phyloP scores from a whole-genome alignment of 305 asterid genomes.

The Solanum hybrid region DNA sequence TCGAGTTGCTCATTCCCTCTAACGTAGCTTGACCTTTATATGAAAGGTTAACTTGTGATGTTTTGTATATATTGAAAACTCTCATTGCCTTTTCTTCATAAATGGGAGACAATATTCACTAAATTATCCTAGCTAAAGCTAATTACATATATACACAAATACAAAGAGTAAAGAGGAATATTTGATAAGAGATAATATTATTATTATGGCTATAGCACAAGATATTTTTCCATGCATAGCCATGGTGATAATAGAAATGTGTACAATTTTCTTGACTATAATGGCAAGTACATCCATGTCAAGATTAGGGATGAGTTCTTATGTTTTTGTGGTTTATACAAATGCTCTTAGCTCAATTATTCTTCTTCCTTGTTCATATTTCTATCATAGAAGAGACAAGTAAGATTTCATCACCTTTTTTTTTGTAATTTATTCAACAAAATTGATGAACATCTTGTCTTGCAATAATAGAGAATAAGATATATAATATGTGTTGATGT shows the following conservation, averaged over 20 bases:
- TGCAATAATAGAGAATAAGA: not conserved
- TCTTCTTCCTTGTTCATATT: conserved; percentile 38
- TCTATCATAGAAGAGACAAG: conserved; percentile 19
- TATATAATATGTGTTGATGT: not conserved
- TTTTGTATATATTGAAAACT: not conserved
- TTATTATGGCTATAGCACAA: conserved; percentile 14
- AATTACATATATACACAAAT: not conserved
- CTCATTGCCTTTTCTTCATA: conserved; percentile 10
- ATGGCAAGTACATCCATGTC: conserved; percentile 68
- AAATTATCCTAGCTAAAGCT: not conserved
- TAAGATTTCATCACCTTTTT: not conserved
- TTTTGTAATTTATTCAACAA: not conserved
- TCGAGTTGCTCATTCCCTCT: conserved; percentile 64
- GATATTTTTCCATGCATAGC: conserved; percentile 39
- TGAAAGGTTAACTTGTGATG: conserved; percentile 40
- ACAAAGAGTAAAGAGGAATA: not conserved
- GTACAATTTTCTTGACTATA: conserved; percentile 47
- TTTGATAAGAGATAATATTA: not conserved
- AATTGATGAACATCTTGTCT: not conserved
- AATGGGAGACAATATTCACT: not conserved
- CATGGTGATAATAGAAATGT: conserved; percentile 61
- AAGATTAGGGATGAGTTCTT: conserved; percentile 57
- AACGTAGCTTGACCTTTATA: conserved; percentile 50
- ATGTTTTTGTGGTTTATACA: conserved; percentile 61
- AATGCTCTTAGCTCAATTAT: conserved; percentile 54